These are phyloP conservation scores for Buddleja alternifolia DNA, from an alignment of 257 asterid genomes.

Conservation along the genomic window DNA sequence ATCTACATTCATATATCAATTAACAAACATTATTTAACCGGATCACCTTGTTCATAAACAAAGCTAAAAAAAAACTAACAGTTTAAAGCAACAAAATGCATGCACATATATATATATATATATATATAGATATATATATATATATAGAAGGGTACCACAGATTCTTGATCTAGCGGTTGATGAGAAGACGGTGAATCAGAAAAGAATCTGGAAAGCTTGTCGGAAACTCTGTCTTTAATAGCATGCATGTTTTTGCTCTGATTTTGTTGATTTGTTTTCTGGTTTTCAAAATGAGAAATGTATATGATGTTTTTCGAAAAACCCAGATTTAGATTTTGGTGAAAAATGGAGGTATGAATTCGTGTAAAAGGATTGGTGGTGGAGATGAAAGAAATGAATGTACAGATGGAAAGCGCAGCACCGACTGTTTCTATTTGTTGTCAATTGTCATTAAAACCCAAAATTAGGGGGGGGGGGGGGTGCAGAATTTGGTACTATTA, in stretches of 20 bases:
- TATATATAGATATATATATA: too few species aligned
- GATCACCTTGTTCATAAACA: conserved; percentile 3
- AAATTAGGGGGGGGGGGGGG: neutral
- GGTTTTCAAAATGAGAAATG: neutral
- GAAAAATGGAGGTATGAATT: neutral
- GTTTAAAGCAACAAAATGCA: neutral
- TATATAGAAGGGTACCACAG: conserved; percentile 60
- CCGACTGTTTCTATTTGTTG: conserved; percentile 11
- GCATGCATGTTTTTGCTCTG: conserved; percentile 53
- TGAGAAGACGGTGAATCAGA: conserved; percentile 70
- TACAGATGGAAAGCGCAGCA: conserved; percentile 15
- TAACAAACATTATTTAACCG: neutral
- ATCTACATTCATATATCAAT: conserved; percentile 27
- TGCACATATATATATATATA: neutral
- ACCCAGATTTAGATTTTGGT: conserved; percentile 29
- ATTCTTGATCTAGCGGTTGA: conserved; percentile 53
- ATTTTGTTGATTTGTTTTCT: neutral
- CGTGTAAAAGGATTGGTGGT: conserved; percentile 8
- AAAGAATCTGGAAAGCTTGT: conserved; percentile 65
- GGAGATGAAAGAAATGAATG: conserved; percentile 35
- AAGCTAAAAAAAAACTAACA: conserved; percentile 24
- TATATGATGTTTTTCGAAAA: neutral
- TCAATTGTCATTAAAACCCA: conserved; percentile 19
- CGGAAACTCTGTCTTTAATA: conserved; percentile 71
- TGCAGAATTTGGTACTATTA: too few species aligned